Percentiles rank a stretch among this genome's conserved stretches.
phyloP scores from a whole-genome alignment of 805 yeast genomes.

The Sungouiella thailandica region DNA sequence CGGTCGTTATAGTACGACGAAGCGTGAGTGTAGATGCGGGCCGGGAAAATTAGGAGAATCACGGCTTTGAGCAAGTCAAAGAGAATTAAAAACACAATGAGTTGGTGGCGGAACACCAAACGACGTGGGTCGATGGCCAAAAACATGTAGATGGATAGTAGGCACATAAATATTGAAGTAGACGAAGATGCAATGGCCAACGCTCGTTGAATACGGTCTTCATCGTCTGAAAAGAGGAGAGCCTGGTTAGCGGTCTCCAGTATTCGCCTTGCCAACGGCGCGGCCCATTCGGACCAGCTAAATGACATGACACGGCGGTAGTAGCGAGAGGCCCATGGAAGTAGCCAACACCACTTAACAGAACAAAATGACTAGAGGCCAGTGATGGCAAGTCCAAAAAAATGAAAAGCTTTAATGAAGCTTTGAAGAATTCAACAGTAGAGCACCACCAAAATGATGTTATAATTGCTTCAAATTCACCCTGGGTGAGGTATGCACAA shows the following conservation, averaged over 20 bases:
- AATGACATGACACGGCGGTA: too few relatives aligned
- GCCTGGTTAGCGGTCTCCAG: constrained; percentile 19
- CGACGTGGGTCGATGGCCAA: constrained; percentile 60
- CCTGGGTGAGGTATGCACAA: too few relatives aligned
- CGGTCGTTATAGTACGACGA: constrained; percentile 42
- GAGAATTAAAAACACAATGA: constrained; percentile 61
- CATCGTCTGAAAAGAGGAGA: constrained; percentile 22
- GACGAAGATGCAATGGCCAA: constrained; percentile 36
- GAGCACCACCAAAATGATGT: too few relatives aligned
- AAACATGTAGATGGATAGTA: constrained; percentile 55
- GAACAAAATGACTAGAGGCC: too few relatives aligned
- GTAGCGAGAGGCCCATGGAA: too few relatives aligned
- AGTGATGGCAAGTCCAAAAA: too few relatives aligned
- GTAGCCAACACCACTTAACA: too few relatives aligned
- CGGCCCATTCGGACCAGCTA: too few relatives aligned
- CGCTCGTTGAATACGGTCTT: constrained; percentile 29
- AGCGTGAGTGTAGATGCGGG: constrained; percentile 43
- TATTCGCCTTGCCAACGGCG: too few relatives aligned
- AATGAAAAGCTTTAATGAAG: too few relatives aligned
- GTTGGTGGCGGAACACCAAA: constrained; percentile 61
- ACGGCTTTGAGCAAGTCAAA: constrained; percentile 75
- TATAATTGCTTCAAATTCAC: too few relatives aligned
- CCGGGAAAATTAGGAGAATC: constrained; percentile 63
- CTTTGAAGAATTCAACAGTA: too few relatives aligned
- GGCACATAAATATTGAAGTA: constrained; percentile 42